These are phyloP conservation scores for Rubus parviflorus DNA, from an alignment of 306 rosid genomes.

Conservation along the genomic window DNA sequence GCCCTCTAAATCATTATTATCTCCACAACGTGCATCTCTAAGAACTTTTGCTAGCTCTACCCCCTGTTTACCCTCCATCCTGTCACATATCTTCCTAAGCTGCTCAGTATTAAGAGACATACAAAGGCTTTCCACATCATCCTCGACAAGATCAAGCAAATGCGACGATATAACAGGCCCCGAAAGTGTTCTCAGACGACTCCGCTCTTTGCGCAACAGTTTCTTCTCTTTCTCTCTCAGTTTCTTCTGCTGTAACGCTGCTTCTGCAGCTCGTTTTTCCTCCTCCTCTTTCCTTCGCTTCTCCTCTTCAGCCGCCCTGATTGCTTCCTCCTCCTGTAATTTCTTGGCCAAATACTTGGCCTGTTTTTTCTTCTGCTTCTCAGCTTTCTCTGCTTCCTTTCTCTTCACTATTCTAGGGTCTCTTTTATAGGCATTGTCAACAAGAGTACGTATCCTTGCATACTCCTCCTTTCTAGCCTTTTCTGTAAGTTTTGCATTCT, in stretches of 20 bases:
- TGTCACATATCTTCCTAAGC: constrained; percentile 69
- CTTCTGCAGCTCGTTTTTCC: constrained; percentile 76
- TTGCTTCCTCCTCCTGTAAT: constrained; percentile 90
- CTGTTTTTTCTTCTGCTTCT: constrained; percentile 86
- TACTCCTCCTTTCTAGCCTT: constrained; percentile 95
- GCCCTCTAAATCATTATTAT: constrained; percentile 38
- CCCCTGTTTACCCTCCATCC: constrained; percentile 60
- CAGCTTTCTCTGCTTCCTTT: constrained; percentile 84
- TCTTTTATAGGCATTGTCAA: constrained; percentile 90
- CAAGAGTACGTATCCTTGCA: constrained; percentile 80
- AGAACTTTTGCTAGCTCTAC: constrained; percentile 56
- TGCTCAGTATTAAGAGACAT: constrained; percentile 55
- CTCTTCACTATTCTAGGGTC: constrained; percentile 88
- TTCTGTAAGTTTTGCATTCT: constrained; percentile 85
- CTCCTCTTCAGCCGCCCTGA: constrained; percentile 87
- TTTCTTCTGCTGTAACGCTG: constrained; percentile 78
- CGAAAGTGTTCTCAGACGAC: constrained; percentile 75
- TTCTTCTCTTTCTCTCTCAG: constrained; percentile 91
- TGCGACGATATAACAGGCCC: constrained; percentile 51
- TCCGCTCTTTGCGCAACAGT: constrained; percentile 85
- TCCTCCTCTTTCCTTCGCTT: constrained; percentile 68
- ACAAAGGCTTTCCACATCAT: constrained; percentile 82
- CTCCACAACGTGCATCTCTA: constrained; percentile 45
- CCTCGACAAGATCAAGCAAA: constrained; percentile 55
- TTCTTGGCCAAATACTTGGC: constrained; percentile 79